A percentile compares a stretch with the other conserved stretches of the same genome.
Conservation (phyloP, 1,284 basidiomycete genomes). For the Sporisorium graminicola region DNA sequence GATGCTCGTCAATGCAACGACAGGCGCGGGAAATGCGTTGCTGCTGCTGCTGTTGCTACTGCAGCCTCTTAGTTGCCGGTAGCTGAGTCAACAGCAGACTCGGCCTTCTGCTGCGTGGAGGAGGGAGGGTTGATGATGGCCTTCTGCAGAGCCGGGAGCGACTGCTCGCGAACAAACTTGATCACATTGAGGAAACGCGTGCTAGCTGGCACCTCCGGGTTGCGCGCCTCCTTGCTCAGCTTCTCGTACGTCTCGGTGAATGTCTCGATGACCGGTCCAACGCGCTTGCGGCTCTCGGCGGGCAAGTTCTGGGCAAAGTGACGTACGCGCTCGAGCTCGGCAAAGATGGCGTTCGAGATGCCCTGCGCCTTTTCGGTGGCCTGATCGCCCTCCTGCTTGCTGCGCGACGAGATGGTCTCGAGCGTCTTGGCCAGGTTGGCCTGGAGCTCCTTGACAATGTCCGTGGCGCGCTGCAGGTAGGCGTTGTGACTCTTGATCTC, state of each 20-base stretch:
- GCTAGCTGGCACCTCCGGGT: constrained; percentile 56
- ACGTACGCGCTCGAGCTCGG: constrained; percentile 66
- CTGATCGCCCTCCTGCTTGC: constrained; percentile 59
- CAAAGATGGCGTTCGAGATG: constrained; percentile 61
- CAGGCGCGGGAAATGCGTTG: background rate
- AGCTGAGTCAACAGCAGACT: constrained; percentile 12
- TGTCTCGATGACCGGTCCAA: constrained; percentile 63
- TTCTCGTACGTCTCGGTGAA: constrained; percentile 65
- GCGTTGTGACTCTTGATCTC: constrained; percentile 67
- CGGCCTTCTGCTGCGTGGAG: constrained; percentile 18
- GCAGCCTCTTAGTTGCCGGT: constrained; percentile 16
- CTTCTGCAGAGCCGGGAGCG: constrained; percentile 66
- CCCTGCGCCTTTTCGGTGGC: constrained; percentile 63
- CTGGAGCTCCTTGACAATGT: constrained; percentile 62
- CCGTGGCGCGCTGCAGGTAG: constrained; percentile 60
- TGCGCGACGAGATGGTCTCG: constrained; percentile 54
- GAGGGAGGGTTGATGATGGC: constrained; percentile 48
- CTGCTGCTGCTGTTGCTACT: background rate
- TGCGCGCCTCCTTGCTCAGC: constrained; percentile 61
- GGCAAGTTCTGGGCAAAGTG: constrained; percentile 61
- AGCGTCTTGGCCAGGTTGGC: constrained; percentile 58
- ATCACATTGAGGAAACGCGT: constrained; percentile 62
- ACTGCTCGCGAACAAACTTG: constrained; percentile 63
- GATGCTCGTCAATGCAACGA: too few relatives aligned
- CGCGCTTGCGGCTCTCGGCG: constrained; percentile 63